Evolutionary conservation across 2,329 filamentous ascomycete genomes (phyloP).

Genomic region (Sporothrix humicola): DNA sequence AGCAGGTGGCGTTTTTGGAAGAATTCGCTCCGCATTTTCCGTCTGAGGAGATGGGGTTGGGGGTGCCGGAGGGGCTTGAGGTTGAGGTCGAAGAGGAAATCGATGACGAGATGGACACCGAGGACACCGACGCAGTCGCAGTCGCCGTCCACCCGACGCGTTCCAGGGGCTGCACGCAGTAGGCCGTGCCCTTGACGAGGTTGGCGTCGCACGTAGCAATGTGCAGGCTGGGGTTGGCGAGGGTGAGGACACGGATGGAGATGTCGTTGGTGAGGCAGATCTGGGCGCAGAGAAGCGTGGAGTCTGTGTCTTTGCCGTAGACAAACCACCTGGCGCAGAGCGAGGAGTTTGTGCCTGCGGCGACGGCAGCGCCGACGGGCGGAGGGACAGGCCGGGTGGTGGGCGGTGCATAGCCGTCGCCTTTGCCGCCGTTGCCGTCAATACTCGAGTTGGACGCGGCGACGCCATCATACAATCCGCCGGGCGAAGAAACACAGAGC

Average conservation of each 20-base stretch:
- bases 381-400: neutral
- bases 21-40: neutral
- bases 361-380: neutral
- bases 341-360: neutral
- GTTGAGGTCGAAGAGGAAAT: too few species aligned
- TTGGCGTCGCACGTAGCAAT: neutral
- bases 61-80: too few species aligned
- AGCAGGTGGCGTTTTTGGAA: neutral
- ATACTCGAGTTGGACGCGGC: neutral
- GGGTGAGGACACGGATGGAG: neutral
- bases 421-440: neutral
- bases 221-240: slow-evolving; percentile 6
- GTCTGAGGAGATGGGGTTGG: neutral
- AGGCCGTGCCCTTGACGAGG: neutral
- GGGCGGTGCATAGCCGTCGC: neutral
- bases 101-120: too few species aligned
- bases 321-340: neutral
- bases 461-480: neutral
- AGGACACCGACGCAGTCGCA: too few species aligned
- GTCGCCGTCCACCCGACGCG: too few species aligned
- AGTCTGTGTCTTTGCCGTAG: neutral
- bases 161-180: neutral
- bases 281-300: neutral
- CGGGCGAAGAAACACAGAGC: neutral
- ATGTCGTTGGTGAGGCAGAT: neutral